Base-by-base conservation (phyloP, 2,329 filamentous ascomycete genomes). In the Aureobasidium sp. region DNA sequence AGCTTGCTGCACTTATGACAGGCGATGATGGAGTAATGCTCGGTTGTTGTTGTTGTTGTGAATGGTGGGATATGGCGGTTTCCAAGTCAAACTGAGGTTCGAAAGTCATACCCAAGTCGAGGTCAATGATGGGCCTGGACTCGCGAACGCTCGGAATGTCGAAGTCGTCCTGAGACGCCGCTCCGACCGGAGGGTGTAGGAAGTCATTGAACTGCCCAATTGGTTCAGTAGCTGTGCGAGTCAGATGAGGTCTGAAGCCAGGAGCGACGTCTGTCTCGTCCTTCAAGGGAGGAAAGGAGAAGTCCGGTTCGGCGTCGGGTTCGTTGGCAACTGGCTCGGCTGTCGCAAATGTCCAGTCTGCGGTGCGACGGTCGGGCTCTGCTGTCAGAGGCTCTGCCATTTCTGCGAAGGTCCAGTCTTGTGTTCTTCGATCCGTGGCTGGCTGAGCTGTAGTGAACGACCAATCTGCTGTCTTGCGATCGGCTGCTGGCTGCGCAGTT, bases 381-480 rank as follows among this genome's bases (percentile, higher is more conserved):
- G 62, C 65, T 62, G 64, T 65, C 69, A 41, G 69, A 70, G 44
- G 70, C 62, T 63, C 64, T 67, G 77, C 76, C 4, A 71, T 74
- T 16, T 50, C 48, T 21, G 77, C 74, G 62, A 81, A 81, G 0
- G 74, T 77, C 77, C 77, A 79, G 62, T 78, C 76, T 55, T 76
- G 72, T 7, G 77, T 79, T 36, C 72, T 72, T 25, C 76, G 73
- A 62, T 77, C 77, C 61, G 64, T 64, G 62, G 58, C 64, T 64
- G 21, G 68, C 55, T 69, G 71, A 71, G 76, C 76, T 5, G 74
- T 70, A 8, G 80, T 79, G 64, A 83, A 83, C 8, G 77, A 82
- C 81, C 81, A 85, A 36, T 82, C 79, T 37, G 49, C 29, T 11
- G 58, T 61, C 6, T 45, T 45, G n/a, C 58, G 58, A 25, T 49